Evolutionary conservation across 176 grass and related monocot genomes (phyloP).

Genomic region (Miscanthus lutarioriparius): DNA sequence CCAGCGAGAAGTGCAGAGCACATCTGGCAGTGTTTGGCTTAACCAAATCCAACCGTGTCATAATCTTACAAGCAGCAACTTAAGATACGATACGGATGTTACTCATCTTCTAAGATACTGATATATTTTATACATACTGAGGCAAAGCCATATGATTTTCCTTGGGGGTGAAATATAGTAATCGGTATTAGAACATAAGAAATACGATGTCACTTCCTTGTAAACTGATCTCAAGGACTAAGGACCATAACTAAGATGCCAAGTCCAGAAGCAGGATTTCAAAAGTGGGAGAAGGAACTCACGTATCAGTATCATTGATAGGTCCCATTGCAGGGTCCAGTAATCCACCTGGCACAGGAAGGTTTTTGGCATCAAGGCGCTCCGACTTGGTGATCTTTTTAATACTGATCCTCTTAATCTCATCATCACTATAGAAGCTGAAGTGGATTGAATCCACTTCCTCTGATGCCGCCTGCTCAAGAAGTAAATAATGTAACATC

Average conservation of each 20-base stretch:
- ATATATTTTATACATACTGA: background rate
- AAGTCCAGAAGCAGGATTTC: background rate
- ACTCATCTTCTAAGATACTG: background rate
- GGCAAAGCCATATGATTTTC: background rate
- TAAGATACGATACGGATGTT: background rate
- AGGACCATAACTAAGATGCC: background rate
- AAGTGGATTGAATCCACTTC: slow-evolving; percentile 76
- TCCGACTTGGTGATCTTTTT: slow-evolving; percentile 67
- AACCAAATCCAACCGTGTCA: background rate
- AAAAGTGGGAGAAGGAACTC: slow-evolving; percentile 40
- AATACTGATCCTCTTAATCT: slow-evolving; percentile 66
- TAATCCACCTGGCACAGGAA: slow-evolving; percentile 70
- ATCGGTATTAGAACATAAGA: background rate
- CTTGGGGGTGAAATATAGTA: background rate
- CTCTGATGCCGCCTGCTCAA: slow-evolving; percentile 62
- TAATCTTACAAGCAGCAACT: slow-evolving; percentile 1
- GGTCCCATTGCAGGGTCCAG: slow-evolving; percentile 87
- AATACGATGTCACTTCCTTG: background rate
- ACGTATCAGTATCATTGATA: slow-evolving; percentile 59
- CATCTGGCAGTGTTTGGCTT: background rate
- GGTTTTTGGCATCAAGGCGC: slow-evolving; percentile 61
- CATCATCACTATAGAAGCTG: slow-evolving; percentile 67
- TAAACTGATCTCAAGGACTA: slow-evolving; percentile 3
- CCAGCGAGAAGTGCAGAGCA: background rate
- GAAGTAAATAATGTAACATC: background rate